Percentiles rank a stretch among this genome's conserved stretches.
Conservation (phyloP, 345 rosid genomes). For the Passiflora organensis region DNA sequence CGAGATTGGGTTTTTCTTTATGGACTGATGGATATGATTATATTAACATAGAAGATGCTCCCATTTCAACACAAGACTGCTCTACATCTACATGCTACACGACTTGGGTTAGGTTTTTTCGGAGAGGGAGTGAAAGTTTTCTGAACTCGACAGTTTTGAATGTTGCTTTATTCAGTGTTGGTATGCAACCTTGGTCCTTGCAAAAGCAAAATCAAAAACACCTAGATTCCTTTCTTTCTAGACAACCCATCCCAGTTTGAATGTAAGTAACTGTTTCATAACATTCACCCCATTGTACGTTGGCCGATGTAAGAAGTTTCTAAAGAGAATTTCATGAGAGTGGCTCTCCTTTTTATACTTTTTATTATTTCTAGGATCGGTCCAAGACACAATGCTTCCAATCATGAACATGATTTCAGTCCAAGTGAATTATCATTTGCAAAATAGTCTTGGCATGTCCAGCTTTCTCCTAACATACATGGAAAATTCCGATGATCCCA, state of each 20-base stretch:
- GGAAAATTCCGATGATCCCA: too few relatives aligned
- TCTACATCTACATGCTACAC: conserved; percentile 5
- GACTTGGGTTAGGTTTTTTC: conserved; percentile 1
- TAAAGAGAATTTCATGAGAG: conserved; percentile 1
- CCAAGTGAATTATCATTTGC: background rate
- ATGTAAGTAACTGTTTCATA: background rate
- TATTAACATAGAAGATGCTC: background rate
- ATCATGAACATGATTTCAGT: background rate
- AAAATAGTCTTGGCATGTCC: conserved; percentile 14
- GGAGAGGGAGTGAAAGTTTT: conserved; percentile 1
- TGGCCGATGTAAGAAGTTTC: conserved; percentile 3
- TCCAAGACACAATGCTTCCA: conserved; percentile 1
- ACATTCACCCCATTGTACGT: background rate
- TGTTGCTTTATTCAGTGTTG: conserved; percentile 53
- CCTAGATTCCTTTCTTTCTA: conserved; percentile 63
- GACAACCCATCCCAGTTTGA: conserved; percentile 26
- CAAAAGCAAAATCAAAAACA: conserved; percentile 47
- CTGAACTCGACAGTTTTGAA: conserved; percentile 41
- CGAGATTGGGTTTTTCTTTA: background rate
- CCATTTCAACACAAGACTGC: conserved; percentile 27
- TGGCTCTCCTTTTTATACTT: background rate
- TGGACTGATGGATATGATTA: background rate
- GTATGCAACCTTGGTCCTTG: conserved; percentile 57
- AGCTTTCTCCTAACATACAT: conserved; percentile 23
- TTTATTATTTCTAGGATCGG: conserved; percentile 6